These are phyloP conservation scores for Tetrahymena malaccensis DNA, from an alignment of 73 alveolate genomes.

Conservation along the genomic window DNA sequence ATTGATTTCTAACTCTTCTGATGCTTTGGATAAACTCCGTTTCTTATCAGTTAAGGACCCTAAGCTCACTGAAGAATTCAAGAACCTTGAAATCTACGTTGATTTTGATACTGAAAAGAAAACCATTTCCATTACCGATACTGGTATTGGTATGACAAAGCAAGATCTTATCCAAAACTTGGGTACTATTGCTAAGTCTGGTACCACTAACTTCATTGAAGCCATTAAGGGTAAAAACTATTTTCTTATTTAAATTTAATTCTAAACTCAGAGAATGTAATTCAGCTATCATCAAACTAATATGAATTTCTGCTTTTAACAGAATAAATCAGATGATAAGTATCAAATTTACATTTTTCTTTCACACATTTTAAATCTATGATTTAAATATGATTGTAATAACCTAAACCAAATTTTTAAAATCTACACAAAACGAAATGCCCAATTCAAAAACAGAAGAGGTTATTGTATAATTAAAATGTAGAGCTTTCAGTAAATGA, in stretches of 20 bases:
- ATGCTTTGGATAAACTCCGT: conserved; percentile 97
- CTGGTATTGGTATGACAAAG: conserved; percentile 99
- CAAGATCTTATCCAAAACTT: conserved; percentile 94
- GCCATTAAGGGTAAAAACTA: conserved; percentile 65
- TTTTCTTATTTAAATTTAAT: not conserved
- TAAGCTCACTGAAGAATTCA: conserved; percentile 66
- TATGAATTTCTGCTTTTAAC: too few species aligned
- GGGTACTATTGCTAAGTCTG: conserved; percentile 99
- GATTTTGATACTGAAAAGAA: conserved; percentile 90
- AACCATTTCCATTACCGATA: conserved; percentile 88
- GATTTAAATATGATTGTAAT: not conserved
- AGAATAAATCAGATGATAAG: too few species aligned
- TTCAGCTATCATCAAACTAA: not conserved
- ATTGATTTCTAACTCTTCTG: conserved; percentile 97
- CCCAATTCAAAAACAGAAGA: not conserved
- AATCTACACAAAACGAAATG: too few species aligned
- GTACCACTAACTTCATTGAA: conserved; percentile 98
- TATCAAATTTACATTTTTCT: not conserved
- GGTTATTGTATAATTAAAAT: too few species aligned
- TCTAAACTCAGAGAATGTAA: not conserved
- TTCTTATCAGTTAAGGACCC: conserved; percentile 89
- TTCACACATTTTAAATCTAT: too few species aligned
- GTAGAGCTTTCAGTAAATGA: not conserved
- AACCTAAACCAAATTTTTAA: too few species aligned
- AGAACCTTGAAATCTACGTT: conserved; percentile 84